Conservation (phyloP, 352 stramenopile species). For the Blastocystis sp. region DNA sequence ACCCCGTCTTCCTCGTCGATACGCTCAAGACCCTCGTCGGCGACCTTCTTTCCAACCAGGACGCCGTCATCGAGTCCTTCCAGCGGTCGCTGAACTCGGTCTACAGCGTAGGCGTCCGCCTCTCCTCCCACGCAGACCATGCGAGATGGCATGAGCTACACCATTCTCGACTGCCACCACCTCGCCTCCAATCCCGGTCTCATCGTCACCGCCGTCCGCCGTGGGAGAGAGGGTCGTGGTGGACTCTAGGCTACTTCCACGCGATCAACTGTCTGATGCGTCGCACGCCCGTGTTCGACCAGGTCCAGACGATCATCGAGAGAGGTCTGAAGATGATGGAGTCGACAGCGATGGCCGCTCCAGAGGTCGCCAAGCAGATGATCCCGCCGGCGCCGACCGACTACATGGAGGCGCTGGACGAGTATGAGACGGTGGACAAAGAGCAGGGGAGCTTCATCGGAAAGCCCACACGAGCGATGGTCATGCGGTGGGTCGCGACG, state of each 20-base stretch:
- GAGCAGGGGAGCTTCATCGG: conserved; percentile 26
- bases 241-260: not conserved
- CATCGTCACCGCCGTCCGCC: not conserved
- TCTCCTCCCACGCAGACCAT: not conserved
- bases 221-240: not conserved
- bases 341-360: not conserved
- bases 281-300: not conserved
- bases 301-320: not conserved
- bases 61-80: not conserved
- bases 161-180: not conserved
- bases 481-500: not conserved
- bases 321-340: not conserved
- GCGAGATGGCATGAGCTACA: not conserved
- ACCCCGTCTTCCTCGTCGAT: not conserved
- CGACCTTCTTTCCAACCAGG: not conserved
- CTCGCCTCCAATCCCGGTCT: not conserved
- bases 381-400: not conserved
- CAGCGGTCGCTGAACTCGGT: not conserved
- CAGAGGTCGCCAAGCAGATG: not conserved
- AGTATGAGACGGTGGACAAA: conserved; percentile 24
- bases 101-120: not conserved
- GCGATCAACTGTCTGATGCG: not conserved
- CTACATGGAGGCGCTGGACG: not conserved
- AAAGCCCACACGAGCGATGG: not conserved
- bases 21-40: not conserved